Conservation (phyloP, 345 rosid genomes). For the Salix koriyanagi region DNA sequence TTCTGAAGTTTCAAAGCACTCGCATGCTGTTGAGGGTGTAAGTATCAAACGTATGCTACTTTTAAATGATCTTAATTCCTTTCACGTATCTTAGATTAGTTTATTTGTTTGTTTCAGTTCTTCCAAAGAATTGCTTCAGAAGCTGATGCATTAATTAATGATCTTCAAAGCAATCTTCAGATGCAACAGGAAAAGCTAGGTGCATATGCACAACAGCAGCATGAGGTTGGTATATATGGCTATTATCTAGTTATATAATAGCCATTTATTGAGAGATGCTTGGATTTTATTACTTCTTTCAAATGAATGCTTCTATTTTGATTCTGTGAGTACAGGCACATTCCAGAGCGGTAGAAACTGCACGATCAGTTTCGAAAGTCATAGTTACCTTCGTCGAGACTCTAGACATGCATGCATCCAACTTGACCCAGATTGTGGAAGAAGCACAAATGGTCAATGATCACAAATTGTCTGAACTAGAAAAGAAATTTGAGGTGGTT, state of each 20-base stretch:
- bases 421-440: constrained; percentile 61
- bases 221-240: constrained; percentile 45
- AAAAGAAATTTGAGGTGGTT: constrained; percentile 88
- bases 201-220: constrained; percentile 74
- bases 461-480: constrained; percentile 67
- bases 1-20: constrained; percentile 80
- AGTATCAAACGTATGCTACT: constrained; percentile 18
- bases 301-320: not conserved
- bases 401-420: constrained; percentile 67
- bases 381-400: constrained; percentile 71
- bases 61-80: not conserved
- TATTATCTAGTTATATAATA: constrained; percentile 7
- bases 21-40: constrained; percentile 76
- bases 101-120: constrained; percentile 50
- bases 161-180: constrained; percentile 75
- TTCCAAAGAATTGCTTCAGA: constrained; percentile 80
- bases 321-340: constrained; percentile 60
- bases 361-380: constrained; percentile 75
- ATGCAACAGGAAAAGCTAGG: constrained; percentile 75
- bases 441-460: constrained; percentile 83
- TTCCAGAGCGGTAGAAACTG: constrained; percentile 72
- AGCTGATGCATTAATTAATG: constrained; percentile 74
- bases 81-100: constrained; percentile 16
- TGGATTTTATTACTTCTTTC: not conserved
- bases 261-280: not conserved